phyloP scores from a whole-genome alignment of 2,329 filamentous ascomycete genomes.

The Paramyrothecium roridum region DNA sequence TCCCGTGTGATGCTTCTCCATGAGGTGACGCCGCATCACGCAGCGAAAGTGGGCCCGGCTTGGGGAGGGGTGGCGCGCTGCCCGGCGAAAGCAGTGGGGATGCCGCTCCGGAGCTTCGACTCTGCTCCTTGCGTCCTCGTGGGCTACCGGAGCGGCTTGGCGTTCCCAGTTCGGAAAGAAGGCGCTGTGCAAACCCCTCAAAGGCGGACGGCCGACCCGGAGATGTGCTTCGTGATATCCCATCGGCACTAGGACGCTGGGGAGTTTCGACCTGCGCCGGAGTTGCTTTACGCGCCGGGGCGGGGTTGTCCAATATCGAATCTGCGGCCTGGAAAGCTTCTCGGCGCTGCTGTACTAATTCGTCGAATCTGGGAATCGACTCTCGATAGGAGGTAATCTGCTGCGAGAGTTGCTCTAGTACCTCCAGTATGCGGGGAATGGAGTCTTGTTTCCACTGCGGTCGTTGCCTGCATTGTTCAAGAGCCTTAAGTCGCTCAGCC shows the following conservation, averaged over 20 bases:
- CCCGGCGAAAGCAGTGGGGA: background rate
- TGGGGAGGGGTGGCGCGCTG: background rate
- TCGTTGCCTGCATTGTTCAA: constrained; percentile 49
- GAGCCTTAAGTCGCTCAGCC: constrained; percentile 36
- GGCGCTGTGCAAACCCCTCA: constrained; percentile 60
- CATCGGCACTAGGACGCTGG: constrained; percentile 42
- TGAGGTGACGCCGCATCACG: background rate
- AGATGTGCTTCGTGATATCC: constrained; percentile 42
- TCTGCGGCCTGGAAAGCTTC: constrained; percentile 63
- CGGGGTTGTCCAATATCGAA: constrained; percentile 36
- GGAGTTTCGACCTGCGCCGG: constrained; percentile 28
- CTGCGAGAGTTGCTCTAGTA: constrained; percentile 58
- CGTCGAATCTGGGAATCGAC: constrained; percentile 69
- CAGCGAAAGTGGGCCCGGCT: background rate
- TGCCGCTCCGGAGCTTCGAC: constrained; percentile 22
- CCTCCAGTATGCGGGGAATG: constrained; percentile 50
- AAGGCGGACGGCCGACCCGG: constrained; percentile 52
- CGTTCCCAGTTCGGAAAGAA: constrained; percentile 57
- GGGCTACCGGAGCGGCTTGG: constrained; percentile 49
- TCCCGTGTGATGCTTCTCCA: background rate
- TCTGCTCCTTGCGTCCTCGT: constrained; percentile 45
- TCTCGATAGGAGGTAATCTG: constrained; percentile 61
- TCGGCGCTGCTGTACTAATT: constrained; percentile 63
- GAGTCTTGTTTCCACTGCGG: constrained; percentile 51
- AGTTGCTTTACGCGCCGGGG: constrained; percentile 21